phyloP scores from a whole-genome alignment of 139 green algal genomes.

The Pseudopediastrum boryanum region DNA sequence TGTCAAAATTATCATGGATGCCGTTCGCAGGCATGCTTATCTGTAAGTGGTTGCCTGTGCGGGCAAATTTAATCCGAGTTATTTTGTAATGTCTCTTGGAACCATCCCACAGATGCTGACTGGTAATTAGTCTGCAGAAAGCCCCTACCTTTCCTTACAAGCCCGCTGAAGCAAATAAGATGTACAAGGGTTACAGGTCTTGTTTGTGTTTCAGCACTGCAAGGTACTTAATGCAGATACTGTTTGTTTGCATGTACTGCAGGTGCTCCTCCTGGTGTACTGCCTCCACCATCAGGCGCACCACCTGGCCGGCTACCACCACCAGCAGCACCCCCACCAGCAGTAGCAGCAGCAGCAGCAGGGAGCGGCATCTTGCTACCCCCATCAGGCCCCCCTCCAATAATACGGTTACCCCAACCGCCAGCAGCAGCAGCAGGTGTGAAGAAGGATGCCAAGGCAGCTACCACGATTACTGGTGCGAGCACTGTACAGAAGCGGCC shows the following conservation, averaged over 20 bases:
- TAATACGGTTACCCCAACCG: constrained; percentile 38
- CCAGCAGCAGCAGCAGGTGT: constrained; percentile 15
- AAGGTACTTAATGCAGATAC: neutral
- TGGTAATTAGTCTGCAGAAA: no score
- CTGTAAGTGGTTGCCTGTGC: no score
- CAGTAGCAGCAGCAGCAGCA: neutral
- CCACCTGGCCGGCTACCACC: constrained; percentile 39
- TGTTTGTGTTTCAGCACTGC: no score
- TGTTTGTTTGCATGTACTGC: neutral
- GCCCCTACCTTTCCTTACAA: no score
- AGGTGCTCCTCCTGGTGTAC: constrained; percentile 12
- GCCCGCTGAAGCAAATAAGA: no score
- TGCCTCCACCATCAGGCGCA: neutral
- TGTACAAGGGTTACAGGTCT: no score
- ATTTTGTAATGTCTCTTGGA: no score
- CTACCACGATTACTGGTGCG: constrained; percentile 64
- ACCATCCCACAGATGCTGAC: no score
- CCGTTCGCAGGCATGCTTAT: no score
- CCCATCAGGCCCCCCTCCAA: constrained; percentile 38
- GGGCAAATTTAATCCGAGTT: no score
- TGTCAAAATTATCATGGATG: no score
- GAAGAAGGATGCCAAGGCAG: constrained; percentile 30
- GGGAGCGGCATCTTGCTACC: constrained; percentile 30
- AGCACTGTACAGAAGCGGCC: constrained; percentile 80
- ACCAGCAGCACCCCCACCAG: constrained; percentile 40